Percentiles rank a stretch among this genome's conserved stretches.
These are phyloP conservation scores for Dendrothele bispora DNA, from an alignment of 768 basidiomycete species.

Conservation along the genomic window DNA sequence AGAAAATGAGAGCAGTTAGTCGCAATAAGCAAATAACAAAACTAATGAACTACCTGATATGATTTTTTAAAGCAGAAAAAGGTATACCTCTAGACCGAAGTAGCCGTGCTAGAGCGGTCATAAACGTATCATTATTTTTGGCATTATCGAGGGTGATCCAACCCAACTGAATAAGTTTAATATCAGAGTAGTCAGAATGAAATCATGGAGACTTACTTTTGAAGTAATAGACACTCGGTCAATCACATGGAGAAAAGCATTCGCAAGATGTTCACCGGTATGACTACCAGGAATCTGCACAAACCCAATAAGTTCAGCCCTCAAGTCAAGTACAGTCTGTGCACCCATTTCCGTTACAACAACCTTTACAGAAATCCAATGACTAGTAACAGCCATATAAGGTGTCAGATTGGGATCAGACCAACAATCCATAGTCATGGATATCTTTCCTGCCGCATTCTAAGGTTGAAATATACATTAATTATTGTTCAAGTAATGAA, in stretches of 20 bases:
- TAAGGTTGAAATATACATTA: constrained; percentile 6
- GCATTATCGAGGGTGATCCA: constrained; percentile 36
- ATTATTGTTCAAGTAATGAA: background rate
- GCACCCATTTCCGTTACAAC: constrained; percentile 18
- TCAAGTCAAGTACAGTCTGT: constrained; percentile 20
- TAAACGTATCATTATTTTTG: constrained; percentile 32
- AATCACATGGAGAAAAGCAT: constrained; percentile 29
- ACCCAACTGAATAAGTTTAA: constrained; percentile 30
- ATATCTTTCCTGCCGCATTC: constrained; percentile 33
- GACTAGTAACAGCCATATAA: constrained; percentile 44
- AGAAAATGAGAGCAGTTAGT: too few relatives aligned
- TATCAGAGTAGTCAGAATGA: constrained; percentile 1
- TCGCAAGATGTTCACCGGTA: constrained; percentile 35
- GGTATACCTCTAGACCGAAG: background rate
- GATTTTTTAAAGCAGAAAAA: too few relatives aligned
- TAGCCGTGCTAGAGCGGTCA: constrained; percentile 15
- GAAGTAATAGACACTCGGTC: constrained; percentile 26
- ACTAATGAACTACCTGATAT: too few relatives aligned
- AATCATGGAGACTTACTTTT: constrained; percentile 20
- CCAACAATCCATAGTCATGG: constrained; percentile 37
- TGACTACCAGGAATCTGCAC: constrained; percentile 33
- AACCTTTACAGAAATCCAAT: constrained; percentile 32
- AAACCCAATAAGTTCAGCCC: constrained; percentile 36
- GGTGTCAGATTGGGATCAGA: constrained; percentile 31
- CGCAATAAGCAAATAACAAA: too few relatives aligned